These are phyloP conservation scores for Prunella vulgaris DNA, from an alignment of 257 asterid genomes.

Conservation along the genomic window DNA sequence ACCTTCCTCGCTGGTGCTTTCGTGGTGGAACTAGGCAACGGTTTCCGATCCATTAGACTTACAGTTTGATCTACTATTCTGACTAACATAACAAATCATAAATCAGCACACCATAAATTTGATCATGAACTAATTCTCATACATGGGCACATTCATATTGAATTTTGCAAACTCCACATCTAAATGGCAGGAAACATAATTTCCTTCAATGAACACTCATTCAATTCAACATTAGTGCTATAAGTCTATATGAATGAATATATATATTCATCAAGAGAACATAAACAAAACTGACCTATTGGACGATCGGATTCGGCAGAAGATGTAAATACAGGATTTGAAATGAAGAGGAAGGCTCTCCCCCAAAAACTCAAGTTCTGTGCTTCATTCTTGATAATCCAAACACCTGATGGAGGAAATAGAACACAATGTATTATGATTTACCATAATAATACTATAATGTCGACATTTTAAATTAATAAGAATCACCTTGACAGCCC, in stretches of 20 bases:
- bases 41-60: not conserved
- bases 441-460: too few relatives aligned
- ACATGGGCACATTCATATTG: not conserved
- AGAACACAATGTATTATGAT: too few relatives aligned
- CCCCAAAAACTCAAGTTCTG: too few relatives aligned
- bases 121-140: not conserved
- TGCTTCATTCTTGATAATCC: too few relatives aligned
- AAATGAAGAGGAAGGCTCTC: not conserved
- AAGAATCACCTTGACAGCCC: too few relatives aligned
- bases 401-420: too few relatives aligned
- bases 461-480: too few relatives aligned
- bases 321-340: not conserved
- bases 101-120: not conserved
- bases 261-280: not conserved
- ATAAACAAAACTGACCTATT: not conserved
- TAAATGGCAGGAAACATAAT: not conserved
- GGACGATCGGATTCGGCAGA: not conserved
- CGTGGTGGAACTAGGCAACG: not conserved
- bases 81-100: not conserved
- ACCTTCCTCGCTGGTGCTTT: not conserved
- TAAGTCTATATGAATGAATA: too few relatives aligned
- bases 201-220: not conserved
- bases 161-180: not conserved
- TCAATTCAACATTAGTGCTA: not conserved
- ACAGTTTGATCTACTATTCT: not conserved